Percentiles rank a stretch among this genome's conserved stretches.
Evolutionary conservation across 257 asterid genomes (phyloP).

Genomic region (Przewalskia tangutica): DNA sequence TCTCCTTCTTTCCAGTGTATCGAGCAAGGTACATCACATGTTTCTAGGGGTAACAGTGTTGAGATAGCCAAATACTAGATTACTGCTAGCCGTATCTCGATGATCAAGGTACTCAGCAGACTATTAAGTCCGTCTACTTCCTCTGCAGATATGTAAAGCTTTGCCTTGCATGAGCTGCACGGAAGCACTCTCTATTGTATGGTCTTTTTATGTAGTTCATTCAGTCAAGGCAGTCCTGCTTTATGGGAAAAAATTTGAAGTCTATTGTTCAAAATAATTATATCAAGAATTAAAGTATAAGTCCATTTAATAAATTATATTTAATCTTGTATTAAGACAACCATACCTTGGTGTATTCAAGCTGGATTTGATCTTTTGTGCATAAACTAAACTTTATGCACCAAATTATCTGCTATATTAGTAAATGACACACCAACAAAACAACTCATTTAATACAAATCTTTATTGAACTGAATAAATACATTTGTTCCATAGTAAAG

Average conservation of each 20-base stretch:
- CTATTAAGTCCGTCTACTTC: background rate
- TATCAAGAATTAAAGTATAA: no score
- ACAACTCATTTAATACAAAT: no score
- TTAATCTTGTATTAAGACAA: no score
- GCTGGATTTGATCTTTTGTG: no score
- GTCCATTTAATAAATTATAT: no score
- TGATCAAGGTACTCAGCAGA: background rate
- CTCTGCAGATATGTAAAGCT: background rate
- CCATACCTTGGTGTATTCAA: no score
- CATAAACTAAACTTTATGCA: no score
- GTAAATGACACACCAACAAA: no score
- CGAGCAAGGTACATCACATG: constrained; percentile 60
- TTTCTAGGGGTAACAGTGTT: constrained; percentile 19
- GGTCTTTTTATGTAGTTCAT: background rate
- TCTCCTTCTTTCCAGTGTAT: constrained; percentile 40
- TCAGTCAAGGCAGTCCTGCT: background rate
- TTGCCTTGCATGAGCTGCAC: background rate
- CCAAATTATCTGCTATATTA: no score
- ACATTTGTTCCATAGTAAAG: no score
- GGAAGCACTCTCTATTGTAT: background rate
- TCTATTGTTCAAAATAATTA: no score
- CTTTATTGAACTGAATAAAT: no score
- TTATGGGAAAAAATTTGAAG: background rate
- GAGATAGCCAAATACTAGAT: constrained; percentile 9
- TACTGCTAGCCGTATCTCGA: background rate